These are phyloP conservation scores for Aspergillus versicolor DNA, from an alignment of 2,329 filamentous ascomycete species.

Conservation along the genomic window DNA sequence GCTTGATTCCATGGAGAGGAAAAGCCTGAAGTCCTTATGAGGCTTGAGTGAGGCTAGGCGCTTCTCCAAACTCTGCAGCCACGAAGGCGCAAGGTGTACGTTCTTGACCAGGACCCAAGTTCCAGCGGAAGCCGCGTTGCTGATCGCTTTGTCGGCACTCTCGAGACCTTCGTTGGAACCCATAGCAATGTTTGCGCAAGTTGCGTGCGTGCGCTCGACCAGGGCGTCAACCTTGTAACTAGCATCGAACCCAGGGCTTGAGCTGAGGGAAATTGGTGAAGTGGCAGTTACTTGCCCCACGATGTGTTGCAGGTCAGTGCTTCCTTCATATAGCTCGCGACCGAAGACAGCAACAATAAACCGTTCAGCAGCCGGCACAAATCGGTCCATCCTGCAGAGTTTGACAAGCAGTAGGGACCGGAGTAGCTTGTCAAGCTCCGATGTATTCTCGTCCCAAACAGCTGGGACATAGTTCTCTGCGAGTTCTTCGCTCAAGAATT, in stretches of 20 bases:
- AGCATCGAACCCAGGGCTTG: conserved; percentile 94
- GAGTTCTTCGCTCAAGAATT: conserved; percentile 80
- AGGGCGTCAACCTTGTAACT: conserved; percentile 98
- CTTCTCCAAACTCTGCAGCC: conserved; percentile 97
- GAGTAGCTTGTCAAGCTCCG: conserved; percentile 72
- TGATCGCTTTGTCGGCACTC: conserved; percentile 92
- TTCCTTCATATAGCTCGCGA: conserved; percentile 74
- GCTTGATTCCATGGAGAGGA: conserved; percentile 97
- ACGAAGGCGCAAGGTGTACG: conserved; percentile 91
- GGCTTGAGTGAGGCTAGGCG: conserved; percentile 93
- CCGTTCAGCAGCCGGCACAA: conserved; percentile 88
- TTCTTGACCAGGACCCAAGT: conserved; percentile 99
- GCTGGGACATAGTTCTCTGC: conserved; percentile 80
- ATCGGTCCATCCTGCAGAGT: conserved; percentile 90
- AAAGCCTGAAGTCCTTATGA: conserved; percentile 87
- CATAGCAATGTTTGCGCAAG: conserved; percentile 98
- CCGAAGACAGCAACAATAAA: conserved; percentile 88
- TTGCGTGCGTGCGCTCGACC: conserved; percentile 77
- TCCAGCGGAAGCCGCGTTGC: conserved; percentile 84
- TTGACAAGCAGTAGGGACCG: conserved; percentile 87
- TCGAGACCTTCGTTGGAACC: conserved; percentile 92
- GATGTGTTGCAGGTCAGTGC: conserved; percentile 81
- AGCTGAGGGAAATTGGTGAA: conserved; percentile 86
- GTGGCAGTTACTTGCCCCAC: conserved; percentile 80
- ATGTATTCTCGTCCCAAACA: conserved; percentile 66